phyloP scores from a whole-genome alignment of 345 rosid species.

The Gossypium raimondii region DNA sequence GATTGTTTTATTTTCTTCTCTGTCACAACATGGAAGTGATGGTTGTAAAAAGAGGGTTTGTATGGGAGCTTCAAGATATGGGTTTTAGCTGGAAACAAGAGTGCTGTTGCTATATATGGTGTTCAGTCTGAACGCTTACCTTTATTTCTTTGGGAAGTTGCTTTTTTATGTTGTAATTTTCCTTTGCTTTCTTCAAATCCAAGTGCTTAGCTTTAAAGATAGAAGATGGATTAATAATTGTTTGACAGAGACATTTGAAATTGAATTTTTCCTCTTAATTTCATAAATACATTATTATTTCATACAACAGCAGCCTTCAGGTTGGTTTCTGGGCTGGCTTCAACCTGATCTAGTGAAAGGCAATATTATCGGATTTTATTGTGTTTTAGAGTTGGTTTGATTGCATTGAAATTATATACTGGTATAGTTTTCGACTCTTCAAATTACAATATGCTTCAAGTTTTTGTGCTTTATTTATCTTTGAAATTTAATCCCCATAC shows the following conservation, averaged over 20 bases:
- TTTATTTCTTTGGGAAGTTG: background rate
- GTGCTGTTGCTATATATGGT: background rate
- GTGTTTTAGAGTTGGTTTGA: too few species aligned
- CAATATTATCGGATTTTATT: background rate
- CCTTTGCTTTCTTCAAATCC: background rate
- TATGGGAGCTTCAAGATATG: slow-evolving; percentile 8
- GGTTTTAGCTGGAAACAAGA: slow-evolving; percentile 13
- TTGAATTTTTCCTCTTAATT: background rate
- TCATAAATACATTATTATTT: background rate
- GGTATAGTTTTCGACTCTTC: too few species aligned
- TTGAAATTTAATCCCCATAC: too few species aligned
- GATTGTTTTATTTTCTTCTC: background rate
- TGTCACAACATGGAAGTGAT: slow-evolving; percentile 7
- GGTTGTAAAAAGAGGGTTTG: slow-evolving; percentile 12
- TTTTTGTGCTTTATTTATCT: too few species aligned
- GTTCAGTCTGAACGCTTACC: background rate
- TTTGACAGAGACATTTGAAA: background rate
- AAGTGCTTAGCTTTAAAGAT: slow-evolving; percentile 6
- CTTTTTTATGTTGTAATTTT: background rate
- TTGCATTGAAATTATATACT: too few species aligned
- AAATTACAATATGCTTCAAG: too few species aligned
- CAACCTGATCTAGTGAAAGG: background rate
- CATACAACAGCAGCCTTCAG: background rate
- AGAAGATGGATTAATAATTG: slow-evolving; percentile 7
- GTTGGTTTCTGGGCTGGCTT: background rate